These are phyloP conservation scores for Sphaerulina vaccinii DNA, from an alignment of 2,329 filamentous ascomycete species.

Conservation along the genomic window DNA sequence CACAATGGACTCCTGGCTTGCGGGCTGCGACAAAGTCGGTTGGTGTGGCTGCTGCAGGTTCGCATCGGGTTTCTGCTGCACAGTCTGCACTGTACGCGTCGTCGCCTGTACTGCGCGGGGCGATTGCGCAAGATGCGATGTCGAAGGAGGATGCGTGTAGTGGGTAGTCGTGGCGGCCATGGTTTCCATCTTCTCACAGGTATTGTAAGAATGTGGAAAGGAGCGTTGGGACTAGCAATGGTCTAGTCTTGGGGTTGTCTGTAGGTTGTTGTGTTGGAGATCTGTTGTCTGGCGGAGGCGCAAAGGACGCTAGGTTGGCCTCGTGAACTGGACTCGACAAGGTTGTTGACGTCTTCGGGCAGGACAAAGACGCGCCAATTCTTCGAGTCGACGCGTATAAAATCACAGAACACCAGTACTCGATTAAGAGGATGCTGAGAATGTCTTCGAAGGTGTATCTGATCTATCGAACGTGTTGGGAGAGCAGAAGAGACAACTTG, in stretches of 20 bases:
- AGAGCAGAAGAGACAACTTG: too few species aligned
- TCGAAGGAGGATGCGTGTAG: conserved; percentile 9
- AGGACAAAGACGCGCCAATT: too few species aligned
- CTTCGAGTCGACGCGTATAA: too few species aligned
- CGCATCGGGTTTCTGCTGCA: conserved; percentile 16
- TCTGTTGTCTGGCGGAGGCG: neutral
- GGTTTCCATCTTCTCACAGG: too few species aligned
- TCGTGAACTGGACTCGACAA: conserved; percentile 4
- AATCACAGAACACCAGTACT: too few species aligned
- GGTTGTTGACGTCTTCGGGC: conserved; percentile 1
- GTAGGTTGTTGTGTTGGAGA: neutral
- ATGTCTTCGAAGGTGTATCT: too few species aligned
- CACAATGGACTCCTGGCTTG: conserved; percentile 34
- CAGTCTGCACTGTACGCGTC: too few species aligned
- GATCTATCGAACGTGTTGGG: too few species aligned
- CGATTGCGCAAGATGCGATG: conserved; percentile 11
- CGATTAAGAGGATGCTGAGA: too few species aligned
- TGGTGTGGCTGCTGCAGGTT: conserved; percentile 10
- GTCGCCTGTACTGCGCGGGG: conserved; percentile 16
- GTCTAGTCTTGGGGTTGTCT: neutral
- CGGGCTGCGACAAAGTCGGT: conserved; percentile 30
- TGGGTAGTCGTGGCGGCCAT: conserved; percentile 27
- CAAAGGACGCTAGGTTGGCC: neutral
- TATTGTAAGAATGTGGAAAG: too few species aligned
- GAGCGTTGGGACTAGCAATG: neutral